phyloP scores from a whole-genome alignment of 1,284 basidiomycete species.

The Malassezia nana region DNA sequence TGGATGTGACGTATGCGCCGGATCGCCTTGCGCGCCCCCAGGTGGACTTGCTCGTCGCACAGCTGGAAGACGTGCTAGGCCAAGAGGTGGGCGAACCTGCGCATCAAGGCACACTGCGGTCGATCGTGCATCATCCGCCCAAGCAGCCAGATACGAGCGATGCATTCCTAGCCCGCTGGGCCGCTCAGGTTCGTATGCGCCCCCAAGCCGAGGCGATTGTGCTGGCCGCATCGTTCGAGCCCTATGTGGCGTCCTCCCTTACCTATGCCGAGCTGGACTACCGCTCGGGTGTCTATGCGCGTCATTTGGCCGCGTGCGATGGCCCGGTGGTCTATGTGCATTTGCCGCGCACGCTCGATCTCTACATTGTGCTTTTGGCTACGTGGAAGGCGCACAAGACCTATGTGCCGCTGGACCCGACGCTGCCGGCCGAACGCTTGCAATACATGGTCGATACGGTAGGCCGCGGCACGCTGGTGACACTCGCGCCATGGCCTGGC shows the following conservation, averaged over 20 bases:
- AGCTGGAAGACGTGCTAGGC: conserved; percentile 20
- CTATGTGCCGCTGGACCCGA: conserved; percentile 41
- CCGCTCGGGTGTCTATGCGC: conserved; percentile 24
- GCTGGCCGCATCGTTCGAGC: conserved; percentile 21
- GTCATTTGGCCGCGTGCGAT: conserved; percentile 10
- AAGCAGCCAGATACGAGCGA: conserved; percentile 7
- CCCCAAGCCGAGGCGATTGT: conserved; percentile 28
- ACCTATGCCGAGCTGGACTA: conserved; percentile 32
- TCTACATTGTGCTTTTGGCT: conserved; percentile 33
- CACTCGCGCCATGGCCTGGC: background rate
- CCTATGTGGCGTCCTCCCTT: conserved; percentile 13
- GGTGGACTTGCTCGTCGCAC: conserved; percentile 24
- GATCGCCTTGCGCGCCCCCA: conserved; percentile 22
- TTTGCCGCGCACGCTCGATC: conserved; percentile 26
- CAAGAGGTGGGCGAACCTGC: conserved; percentile 1
- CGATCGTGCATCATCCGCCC: conserved; percentile 13
- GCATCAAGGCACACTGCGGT: background rate
- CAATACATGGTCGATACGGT: conserved; percentile 37
- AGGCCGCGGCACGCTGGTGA: conserved; percentile 18
- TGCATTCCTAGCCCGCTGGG: conserved; percentile 27
- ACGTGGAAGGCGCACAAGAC: conserved; percentile 41
- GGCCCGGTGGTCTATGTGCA: conserved; percentile 28
- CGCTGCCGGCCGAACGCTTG: conserved; percentile 34
- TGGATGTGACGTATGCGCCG: conserved; percentile 25
- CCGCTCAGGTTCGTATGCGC: conserved; percentile 10